Percentiles rank a stretch among this genome's conserved stretches.
phyloP scores from a whole-genome alignment of 352 stramenopile species.

The Bremia lactucae region DNA sequence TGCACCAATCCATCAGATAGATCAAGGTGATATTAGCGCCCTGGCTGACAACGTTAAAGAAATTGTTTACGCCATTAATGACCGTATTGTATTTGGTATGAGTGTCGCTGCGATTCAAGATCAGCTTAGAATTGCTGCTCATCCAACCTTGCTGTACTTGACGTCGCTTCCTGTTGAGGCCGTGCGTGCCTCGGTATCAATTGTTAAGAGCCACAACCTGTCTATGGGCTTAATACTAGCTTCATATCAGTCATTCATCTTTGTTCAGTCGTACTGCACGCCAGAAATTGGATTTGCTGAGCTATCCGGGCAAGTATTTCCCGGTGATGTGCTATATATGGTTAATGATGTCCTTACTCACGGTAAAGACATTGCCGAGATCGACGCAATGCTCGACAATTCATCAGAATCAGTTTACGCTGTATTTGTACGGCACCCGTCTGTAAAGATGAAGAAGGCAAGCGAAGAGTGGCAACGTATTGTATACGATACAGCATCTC shows the following conservation, averaged over 20 bases:
- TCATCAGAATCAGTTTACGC: conserved; percentile 20
- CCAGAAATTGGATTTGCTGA: conserved; percentile 34
- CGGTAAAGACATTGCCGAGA: conserved; percentile 27
- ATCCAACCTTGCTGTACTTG: conserved; percentile 35
- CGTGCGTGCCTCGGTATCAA: conserved; percentile 49
- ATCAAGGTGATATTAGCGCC: not conserved
- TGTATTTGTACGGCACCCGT: conserved; percentile 30
- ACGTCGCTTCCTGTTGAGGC: conserved; percentile 36
- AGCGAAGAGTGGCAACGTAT: conserved; percentile 17
- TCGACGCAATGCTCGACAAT: conserved; percentile 28
- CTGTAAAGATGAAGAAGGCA: conserved; percentile 27
- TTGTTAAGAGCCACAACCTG: conserved; percentile 39
- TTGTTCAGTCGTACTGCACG: conserved; percentile 34
- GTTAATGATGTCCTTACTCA: conserved; percentile 24
- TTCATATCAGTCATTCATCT: conserved; percentile 25
- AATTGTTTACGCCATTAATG: conserved; percentile 47
- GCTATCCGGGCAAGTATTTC: conserved; percentile 50
- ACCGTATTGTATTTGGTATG: conserved; percentile 37
- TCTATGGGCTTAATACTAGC: conserved; percentile 31
- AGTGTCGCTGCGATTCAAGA: conserved; percentile 25
- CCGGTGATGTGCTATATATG: conserved; percentile 52
- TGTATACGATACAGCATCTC: conserved; percentile 19
- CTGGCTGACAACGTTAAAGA: conserved; percentile 4
- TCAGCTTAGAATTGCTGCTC: conserved; percentile 22
- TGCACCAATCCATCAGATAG: conserved; percentile 1